Evolutionary conservation across 805 yeast species (phyloP), one percentile per base, ranked within the genome.

Genomic region (Yarrowia alimentaria): DNA sequence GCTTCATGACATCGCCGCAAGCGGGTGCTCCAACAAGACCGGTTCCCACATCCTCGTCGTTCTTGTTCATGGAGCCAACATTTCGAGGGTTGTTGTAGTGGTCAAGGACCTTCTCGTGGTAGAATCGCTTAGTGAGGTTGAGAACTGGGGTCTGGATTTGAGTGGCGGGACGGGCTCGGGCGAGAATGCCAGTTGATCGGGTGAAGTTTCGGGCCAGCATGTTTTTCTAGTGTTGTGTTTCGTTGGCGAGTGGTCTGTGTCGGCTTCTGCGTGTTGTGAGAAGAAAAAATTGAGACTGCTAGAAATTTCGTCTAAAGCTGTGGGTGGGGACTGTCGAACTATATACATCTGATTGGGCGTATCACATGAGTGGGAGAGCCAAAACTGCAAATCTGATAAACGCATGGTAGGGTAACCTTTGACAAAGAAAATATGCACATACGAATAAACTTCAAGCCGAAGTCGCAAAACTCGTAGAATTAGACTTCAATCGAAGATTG

Each of bases 21-120:
- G 99, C 99, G 51, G 99, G 98, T 0, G 99, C 98, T 53, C 99
- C 99, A 12, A 93, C 99, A 35, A 93, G 76, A 1, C 99, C 99
- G 1, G 98, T 93, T 34, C 99, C 99, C 10, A 93, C 97, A 58
- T 81, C 78, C 13, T 70, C 62, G 54, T 79, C 77, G 51, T 74
- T 75, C 69, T 90, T 89, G 69, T 90, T 88, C 68, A 93, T 71
- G 5, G 96, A 78, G 13, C 99, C 99, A 20, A 93, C 98, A 64
- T 93, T 93, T 68, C 99, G 79, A 55, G 99, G 99, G 71, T 91
- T 90, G 62, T 86, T 81, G 69, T 93, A 93, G 66, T 93, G 99
- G 65, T 93, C 98, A 60, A 91, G 83, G 50, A 91, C 97, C 66
- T 88, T 89, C 55, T 88, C 89, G 63, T 90, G 97, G 64, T 91